phyloP scores from a whole-genome alignment of 2,329 filamentous ascomycete species.

The Colletotrichum sp. region DNA sequence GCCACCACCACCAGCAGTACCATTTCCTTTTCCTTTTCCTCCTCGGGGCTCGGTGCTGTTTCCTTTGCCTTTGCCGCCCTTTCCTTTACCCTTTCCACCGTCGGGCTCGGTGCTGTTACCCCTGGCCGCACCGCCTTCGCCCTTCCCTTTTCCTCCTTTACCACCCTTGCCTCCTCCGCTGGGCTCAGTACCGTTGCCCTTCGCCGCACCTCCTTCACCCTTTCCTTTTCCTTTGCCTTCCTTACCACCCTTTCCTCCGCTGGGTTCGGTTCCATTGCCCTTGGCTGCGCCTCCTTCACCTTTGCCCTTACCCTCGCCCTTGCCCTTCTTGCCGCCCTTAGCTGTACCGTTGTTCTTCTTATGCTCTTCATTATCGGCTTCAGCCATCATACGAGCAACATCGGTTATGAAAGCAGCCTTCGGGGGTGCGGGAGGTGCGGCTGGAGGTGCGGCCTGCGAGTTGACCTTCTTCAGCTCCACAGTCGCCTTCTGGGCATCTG shows the following conservation, averaged over 20 bases:
- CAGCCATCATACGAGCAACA: not conserved
- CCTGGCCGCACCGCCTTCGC: not conserved
- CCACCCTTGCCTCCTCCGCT: not conserved
- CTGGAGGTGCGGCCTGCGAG: not conserved
- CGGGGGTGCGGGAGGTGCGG: not conserved
- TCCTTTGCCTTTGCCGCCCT: not conserved
- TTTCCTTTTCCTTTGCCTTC: not conserved
- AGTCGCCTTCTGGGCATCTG: conserved; percentile 5
- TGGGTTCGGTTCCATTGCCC: not conserved
- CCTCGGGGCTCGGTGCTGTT: not conserved
- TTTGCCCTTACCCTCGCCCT: not conserved
- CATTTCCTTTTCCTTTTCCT: not conserved
- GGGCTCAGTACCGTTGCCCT: not conserved
- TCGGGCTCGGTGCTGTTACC: not conserved
- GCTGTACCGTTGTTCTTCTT: not conserved
- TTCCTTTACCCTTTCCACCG: not conserved
- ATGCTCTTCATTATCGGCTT: not conserved
- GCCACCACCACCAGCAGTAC: not conserved
- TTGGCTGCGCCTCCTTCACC: not conserved
- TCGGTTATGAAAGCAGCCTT: not conserved
- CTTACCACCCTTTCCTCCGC: not conserved
- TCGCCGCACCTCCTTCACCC: not conserved
- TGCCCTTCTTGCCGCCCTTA: not conserved
- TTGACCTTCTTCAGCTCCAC: conserved; percentile 21
- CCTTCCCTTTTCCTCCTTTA: not conserved